Evolutionary conservation across 2,329 filamentous ascomycete genomes (phyloP), one percentile per base, ranked within the genome.

Genomic region (Beauveria pseudobassiana): DNA sequence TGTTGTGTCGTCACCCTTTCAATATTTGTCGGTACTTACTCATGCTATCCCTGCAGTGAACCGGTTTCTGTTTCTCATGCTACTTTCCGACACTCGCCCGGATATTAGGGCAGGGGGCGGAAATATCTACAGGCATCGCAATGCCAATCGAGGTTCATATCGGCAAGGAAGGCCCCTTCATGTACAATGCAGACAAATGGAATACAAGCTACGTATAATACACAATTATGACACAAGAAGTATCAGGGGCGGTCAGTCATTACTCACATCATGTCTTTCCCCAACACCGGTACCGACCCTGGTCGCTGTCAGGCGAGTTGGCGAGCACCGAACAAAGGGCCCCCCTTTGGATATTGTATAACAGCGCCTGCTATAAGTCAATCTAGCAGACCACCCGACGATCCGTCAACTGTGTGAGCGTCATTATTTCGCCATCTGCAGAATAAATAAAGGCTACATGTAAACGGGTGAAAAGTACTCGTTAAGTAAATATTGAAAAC

Each of bases 371-470:
- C 48, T 51, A 38, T 59, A 28, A 26, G 56, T 18, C 56, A 51
- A 50, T 59, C 56, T 58, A 28, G 45, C 55, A 58, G 55, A 38
- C 30, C 55, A 49, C 46, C 56, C 56, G 56, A 59, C 46, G 56
- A 59, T 59, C 46, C 46, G 56, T 51, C 18, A 9, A 30, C 24
- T 24, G n/a, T 28, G 30, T 51, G 34, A 30, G 46, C 34, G 9
- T 22, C 48, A 28, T 51, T 22, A 38, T 22, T 42, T 20, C 38
- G 48, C 18, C 34, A 20, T 59, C 34, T 24, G 16, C 34, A 48
- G 42, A 7, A 20, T 9, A 18, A 26, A 34, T 49, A 6, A 24
- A 38, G 26, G 26, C 16, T 34, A 30, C 12, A 58, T 34, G 10
- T 9, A 10, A 34, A 34, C 10, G 30, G 10, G 10, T 34, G 30